Conservation (phyloP, 352 stramenopile genomes). For the Elongisporangium prolatum region DNA sequence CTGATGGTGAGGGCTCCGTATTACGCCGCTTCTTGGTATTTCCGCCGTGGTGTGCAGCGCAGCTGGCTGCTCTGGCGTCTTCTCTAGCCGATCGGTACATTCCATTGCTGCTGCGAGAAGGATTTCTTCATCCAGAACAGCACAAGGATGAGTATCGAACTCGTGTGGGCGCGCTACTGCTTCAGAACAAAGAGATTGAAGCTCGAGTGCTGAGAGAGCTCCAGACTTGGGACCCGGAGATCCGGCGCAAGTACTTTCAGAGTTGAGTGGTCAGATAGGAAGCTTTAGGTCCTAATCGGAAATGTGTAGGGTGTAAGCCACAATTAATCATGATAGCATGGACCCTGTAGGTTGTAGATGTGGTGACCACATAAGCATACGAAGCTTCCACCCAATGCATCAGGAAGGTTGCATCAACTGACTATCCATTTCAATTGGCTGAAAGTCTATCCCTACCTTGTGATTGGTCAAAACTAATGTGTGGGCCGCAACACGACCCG, state of each 20-base stretch:
- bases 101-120: neutral
- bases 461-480: neutral
- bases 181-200: neutral
- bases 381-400: too few species aligned
- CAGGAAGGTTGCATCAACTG: neutral
- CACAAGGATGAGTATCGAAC: neutral
- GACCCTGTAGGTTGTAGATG: too few species aligned
- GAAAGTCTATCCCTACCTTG: neutral
- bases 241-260: neutral
- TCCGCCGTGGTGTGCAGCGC: constrained; percentile 23
- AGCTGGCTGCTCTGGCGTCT: constrained; percentile 5
- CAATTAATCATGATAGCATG: too few species aligned
- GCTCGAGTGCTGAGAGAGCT: neutral
- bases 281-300: too few species aligned
- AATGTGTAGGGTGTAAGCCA: too few species aligned
- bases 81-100: neutral
- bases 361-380: too few species aligned
- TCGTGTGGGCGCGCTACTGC: neutral
- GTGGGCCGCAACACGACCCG: neutral
- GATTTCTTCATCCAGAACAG: neutral
- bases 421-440: neutral
- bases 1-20: neutral
- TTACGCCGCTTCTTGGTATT: constrained; percentile 20
- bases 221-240: neutral
- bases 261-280: too few species aligned